Conservation (phyloP, 2,329 filamentous ascomycete genomes). For the Calonectria leucothoes region DNA sequence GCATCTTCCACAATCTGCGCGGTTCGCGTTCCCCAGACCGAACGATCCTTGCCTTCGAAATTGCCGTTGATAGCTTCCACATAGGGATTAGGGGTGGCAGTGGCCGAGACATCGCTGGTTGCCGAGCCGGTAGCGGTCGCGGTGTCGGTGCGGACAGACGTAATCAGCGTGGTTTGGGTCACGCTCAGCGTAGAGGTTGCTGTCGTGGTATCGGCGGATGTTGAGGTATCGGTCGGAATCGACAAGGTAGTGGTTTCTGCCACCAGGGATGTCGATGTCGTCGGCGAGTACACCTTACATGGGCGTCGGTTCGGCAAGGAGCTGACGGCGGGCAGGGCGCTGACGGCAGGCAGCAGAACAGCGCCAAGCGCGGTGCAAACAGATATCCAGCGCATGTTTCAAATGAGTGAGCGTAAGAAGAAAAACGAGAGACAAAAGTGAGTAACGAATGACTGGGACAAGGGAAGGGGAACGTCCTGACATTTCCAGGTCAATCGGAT, state of each 20-base stretch:
- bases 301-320: slow-evolving; percentile 1
- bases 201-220: neutral
- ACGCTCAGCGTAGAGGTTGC: neutral
- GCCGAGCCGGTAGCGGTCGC: neutral
- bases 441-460: neutral
- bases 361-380: slow-evolving; percentile 23
- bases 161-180: neutral
- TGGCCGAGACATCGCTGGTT: neutral
- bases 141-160: neutral
- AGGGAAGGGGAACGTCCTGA: neutral
- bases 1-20: neutral
- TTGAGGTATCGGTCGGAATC: neutral
- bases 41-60: slow-evolving; percentile 11
- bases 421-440: neutral
- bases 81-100: neutral
- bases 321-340: slow-evolving; percentile 17
- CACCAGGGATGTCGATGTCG: neutral
- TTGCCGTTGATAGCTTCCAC: neutral
- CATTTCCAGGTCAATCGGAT: neutral
- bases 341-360: slow-evolving; percentile 9
- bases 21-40: slow-evolving; percentile 12
- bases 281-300: neutral
- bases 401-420: neutral
- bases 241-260: neutral
- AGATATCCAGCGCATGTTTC: slow-evolving; percentile 32